Evolutionary conservation across 306 rosid genomes (phyloP), one percentile per base, ranked within the genome.

Genomic region (Dryas drummondii): DNA sequence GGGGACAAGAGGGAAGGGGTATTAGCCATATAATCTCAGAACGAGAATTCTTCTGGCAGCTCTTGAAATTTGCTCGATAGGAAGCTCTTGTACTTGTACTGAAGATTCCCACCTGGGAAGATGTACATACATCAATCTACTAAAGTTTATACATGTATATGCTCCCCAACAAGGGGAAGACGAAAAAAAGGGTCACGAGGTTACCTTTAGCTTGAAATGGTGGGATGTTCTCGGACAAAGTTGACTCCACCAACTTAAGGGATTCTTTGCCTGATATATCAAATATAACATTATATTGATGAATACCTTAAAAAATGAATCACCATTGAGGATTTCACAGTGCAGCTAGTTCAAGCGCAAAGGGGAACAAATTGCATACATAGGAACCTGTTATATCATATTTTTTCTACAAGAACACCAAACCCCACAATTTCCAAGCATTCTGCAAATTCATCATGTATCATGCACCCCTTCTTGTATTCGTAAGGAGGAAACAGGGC

Each of bases 1-100:
- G n/a, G 40, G 4, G 27, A 27, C 7, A n/a, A n/a, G 16, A 32
- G n/a, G 9, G 7, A 11, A 16, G 9, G 5, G 2, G 49, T 14
- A 40, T 32, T 32, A 32, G 37, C 37, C 37, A 32, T 1, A 32
- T 32, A 32, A 32, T 62, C 60, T 82, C 49, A 82, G 72, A 87
- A 84, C 15, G 78, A 75, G 65, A 86, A 74, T 65, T 73, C 88
- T 65, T 81, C 84, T 9, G 83, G 90, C 56, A 84, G 11, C 53
- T 74, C 45, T 54, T 67, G 75, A 63, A 58, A 87, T 71, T 80
- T 82, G 0, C 68, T 70, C 0, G 68, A 55, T 57, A 84, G 70
- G 73, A 87, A 84, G 56, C 76, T 73, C 78, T 77, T 41, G 83
- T 84, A 86, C 81, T 73, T 84, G 26, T 70, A 54, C 74, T 71